phyloP scores from a whole-genome alignment of 352 stramenopile species.

The Phytopythium kandeliae region DNA sequence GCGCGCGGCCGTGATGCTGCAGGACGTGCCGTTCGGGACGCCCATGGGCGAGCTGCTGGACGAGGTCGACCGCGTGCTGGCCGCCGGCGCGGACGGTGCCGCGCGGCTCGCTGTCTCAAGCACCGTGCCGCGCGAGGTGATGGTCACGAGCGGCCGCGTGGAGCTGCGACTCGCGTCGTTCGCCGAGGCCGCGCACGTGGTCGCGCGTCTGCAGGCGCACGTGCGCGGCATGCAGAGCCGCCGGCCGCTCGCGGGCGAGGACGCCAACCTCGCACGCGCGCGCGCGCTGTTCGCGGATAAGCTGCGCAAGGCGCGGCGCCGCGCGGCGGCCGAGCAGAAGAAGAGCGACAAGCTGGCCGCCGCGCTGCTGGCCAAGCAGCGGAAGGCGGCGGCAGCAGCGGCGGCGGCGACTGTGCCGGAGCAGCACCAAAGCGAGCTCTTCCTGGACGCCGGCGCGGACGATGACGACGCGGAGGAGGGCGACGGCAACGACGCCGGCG shows the following conservation, averaged over 20 bases:
- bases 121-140: conserved; percentile 49
- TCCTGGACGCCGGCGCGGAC: conserved; percentile 6
- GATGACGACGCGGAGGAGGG: conserved; percentile 8
- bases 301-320: conserved; percentile 14
- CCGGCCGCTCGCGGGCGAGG: conserved; percentile 32
- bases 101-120: conserved; percentile 46
- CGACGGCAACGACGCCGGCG: no score
- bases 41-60: conserved; percentile 47
- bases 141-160: conserved; percentile 71
- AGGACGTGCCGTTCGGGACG: conserved; percentile 76
- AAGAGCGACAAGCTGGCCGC: conserved; percentile 9
- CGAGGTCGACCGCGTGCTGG: conserved; percentile 54
- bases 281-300: conserved; percentile 39
- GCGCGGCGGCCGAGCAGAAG: conserved; percentile 2
- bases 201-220: conserved; percentile 56
- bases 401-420: no score
- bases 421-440: background rate
- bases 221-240: conserved; percentile 49
- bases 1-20: conserved; percentile 55
- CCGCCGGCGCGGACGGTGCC: conserved; percentile 19
- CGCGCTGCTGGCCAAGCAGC: background rate
- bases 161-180: conserved; percentile 73
- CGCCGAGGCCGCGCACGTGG: conserved; percentile 61
- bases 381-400: background rate
- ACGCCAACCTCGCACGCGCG: conserved; percentile 30